Base-by-base conservation (phyloP, 192 early-diverging fungal genomes). In the Mortierella hygrophila region DNA sequence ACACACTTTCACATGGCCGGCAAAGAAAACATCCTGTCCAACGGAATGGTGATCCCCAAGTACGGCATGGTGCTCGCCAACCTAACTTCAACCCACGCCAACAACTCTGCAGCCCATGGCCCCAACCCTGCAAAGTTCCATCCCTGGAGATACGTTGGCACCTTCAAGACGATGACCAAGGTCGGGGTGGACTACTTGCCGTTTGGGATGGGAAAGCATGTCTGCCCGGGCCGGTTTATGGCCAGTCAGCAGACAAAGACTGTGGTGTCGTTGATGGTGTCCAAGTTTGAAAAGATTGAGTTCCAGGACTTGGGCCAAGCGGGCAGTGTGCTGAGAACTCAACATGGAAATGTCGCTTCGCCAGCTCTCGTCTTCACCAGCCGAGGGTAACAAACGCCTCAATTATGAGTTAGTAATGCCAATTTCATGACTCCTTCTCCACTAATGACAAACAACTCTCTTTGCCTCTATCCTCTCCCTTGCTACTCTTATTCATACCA, bases 141-240 rank as follows among this genome's bases (percentile, higher is more conserved):
- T 0, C 87, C 90, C 5, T 88, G 77, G 76, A 68, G 89, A n/a
- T 89, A 81, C 35, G 81, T 88, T 0, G 79, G 80, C 40, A 70
- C 75, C 18, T 40, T 42, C 26, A 88, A 88, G 80, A 69, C 80
- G 15, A 63, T 82, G 18, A 83, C 74, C 63, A 88, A 88, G 54
- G 79, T 82, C 40, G 78, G 75, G 23, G 35, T 60, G 21, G 88
- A 90, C 47, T 82, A 70, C 55, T 41, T 90, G 26, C 60, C 75
- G 18, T 90, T 90, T 80, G 89, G 88, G 4, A 81, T 88, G 76
- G 89, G 89, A 18, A 81, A 76, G 79, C 85, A 84, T 78, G 84
- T 78, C 4, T 35, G 37, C 9, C 47, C 38, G 11, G 37, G 42
- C n/a, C 60, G 60, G 13, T 65, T 65, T 65, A 65, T 65, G 60